Percentiles rank a stretch among this genome's conserved stretches.
Evolutionary conservation across 768 basidiomycete genomes (phyloP).

Genomic region (Rhizopogon vulgaris): DNA sequence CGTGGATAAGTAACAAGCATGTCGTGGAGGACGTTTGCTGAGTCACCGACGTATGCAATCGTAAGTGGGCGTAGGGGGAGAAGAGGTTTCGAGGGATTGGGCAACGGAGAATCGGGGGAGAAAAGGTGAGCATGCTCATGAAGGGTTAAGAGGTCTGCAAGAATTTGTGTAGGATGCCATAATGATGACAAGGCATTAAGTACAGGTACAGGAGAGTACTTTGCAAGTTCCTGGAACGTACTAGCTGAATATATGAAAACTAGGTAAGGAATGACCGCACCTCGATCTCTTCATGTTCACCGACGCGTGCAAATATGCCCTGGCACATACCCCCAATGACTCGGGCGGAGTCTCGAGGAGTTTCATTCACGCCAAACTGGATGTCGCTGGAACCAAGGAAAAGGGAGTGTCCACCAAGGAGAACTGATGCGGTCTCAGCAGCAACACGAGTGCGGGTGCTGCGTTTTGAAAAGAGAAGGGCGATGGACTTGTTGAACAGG

Average conservation of each 20-base stretch:
- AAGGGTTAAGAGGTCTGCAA: constrained; percentile 89
- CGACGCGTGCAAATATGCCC: constrained; percentile 95
- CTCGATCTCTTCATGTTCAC: constrained; percentile 89
- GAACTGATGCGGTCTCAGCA: constrained; percentile 71
- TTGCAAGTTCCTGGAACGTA: constrained; percentile 71
- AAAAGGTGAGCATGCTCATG: constrained; percentile 69
- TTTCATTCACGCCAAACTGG: constrained; percentile 95
- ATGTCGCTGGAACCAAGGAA: constrained; percentile 90
- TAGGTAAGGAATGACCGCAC: constrained; percentile 36
- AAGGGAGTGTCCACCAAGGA: constrained; percentile 85
- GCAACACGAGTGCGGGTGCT: constrained; percentile 89
- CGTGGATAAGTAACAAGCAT: constrained; percentile 95
- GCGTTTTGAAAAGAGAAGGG: constrained; percentile 88
- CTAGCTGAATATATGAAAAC: not conserved
- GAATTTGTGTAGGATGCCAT: constrained; percentile 95
- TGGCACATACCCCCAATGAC: constrained; percentile 94
- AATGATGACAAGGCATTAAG: constrained; percentile 93
- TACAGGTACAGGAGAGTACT: constrained; percentile 88
- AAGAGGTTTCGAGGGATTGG: constrained; percentile 26
- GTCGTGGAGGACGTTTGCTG: constrained; percentile 92
- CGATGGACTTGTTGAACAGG: constrained; percentile 77
- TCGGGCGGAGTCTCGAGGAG: constrained; percentile 71
- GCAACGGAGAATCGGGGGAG: constrained; percentile 17
- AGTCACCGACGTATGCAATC: constrained; percentile 90
- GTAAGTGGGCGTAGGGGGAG: constrained; percentile 72